These are phyloP conservation scores for Lactarius sp. DNA, from an alignment of 768 basidiomycete genomes.

Conservation along the genomic window DNA sequence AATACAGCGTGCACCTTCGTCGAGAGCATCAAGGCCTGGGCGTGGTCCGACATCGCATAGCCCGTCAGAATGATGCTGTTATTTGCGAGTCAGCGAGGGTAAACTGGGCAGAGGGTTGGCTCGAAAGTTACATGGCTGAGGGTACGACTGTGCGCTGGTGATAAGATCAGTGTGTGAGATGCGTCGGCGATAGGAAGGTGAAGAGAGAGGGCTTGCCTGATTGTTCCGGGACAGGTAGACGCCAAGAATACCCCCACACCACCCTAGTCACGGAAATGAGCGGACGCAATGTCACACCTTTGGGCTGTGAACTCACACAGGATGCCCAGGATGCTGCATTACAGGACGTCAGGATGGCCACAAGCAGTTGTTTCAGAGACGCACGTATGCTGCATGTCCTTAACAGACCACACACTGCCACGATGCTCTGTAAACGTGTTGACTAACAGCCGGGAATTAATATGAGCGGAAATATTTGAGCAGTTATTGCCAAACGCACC, in stretches of 20 bases:
- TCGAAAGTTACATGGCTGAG: slow-evolving; percentile 57
- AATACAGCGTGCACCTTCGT: slow-evolving; percentile 83
- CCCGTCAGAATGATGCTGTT: slow-evolving; percentile 82
- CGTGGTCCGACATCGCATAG: slow-evolving; percentile 90
- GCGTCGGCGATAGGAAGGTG: slow-evolving; percentile 5
- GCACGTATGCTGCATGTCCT: slow-evolving; percentile 94
- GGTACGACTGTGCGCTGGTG: slow-evolving; percentile 73
- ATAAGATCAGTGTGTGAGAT: slow-evolving; percentile 5
- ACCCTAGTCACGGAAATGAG: slow-evolving; percentile 50
- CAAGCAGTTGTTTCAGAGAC: slow-evolving; percentile 30
- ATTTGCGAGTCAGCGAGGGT: not conserved
- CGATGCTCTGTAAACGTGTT: slow-evolving; percentile 94
- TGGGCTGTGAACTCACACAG: slow-evolving; percentile 47
- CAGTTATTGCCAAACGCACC: slow-evolving; percentile 13
- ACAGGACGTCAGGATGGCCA: slow-evolving; percentile 5
- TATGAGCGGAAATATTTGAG: not conserved
- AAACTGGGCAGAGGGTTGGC: slow-evolving; percentile 8
- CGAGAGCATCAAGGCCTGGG: slow-evolving; percentile 78
- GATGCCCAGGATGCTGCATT: slow-evolving; percentile 59
- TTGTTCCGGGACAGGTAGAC: slow-evolving; percentile 77
- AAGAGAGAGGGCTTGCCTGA: slow-evolving; percentile 43
- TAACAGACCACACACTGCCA: slow-evolving; percentile 74
- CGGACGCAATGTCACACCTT: not conserved
- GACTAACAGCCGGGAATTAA: slow-evolving; percentile 38
- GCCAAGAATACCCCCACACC: slow-evolving; percentile 87